Evolutionary conservation across 805 yeast species (phyloP), one percentile per base, ranked within the genome.

Genomic region (Candida michaelii): DNA sequence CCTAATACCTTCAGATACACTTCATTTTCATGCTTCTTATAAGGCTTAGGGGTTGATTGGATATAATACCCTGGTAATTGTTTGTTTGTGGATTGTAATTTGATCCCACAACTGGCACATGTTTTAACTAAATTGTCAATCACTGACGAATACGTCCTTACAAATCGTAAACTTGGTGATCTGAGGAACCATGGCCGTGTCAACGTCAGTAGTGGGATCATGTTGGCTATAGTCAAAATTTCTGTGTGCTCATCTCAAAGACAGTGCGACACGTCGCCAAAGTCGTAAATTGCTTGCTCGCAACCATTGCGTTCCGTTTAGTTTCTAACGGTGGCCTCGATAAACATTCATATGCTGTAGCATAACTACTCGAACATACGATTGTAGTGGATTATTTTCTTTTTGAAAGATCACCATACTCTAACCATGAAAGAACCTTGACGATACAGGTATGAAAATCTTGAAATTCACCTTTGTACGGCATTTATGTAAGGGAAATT

Each of bases 81-180:
- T 1, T 53, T 47, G 27, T 39, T 31, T 10, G 33, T 13, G 34
- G 54, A 53, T 51, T 83, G 88, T 15, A 82, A 58, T 8, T 50
- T 48, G 6, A 80, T 61, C 19, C 88, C 88, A 62, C 89, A 83
- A 2, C 85, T 73, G 4, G 64, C 54, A 55, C 89, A 82, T 9
- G 54, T 44, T 1, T 49, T 42, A 12, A 54, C 47, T 16, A 54
- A 30, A 30, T 44, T 45, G 16, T 44, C 19, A 10, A 43, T 35
- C 18, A 50, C 35, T 13, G 44, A 42, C 8, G 19, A 44, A 17
- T 30, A 33, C 30, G 29, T 14, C 25, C 31, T 38, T 25, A 29
- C 12, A n/a, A 13, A n/a, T 13, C 31, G 11, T 30, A 10, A 15
- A 4, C 19, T 12, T 21, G 8, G 23, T 5, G 5, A 15, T 50